Evolutionary conservation across 805 yeast genomes (phyloP), one percentile per base, ranked within the genome.

Genomic region (Suhomyces faveliae): DNA sequence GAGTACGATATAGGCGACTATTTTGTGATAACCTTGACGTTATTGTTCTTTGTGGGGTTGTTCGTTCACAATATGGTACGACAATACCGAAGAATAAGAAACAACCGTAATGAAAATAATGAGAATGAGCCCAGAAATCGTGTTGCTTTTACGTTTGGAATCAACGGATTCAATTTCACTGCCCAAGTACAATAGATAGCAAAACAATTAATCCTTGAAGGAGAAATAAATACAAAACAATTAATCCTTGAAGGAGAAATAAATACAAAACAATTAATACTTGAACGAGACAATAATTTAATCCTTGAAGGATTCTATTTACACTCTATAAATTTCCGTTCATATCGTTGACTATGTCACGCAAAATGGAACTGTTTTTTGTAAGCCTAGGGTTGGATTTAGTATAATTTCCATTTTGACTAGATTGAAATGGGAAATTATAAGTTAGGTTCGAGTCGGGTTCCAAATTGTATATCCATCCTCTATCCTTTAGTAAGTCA

Each of bases 391-490:
- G 42, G 13, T 24, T 40, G 20, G 33, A 23, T 12, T 13, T 40
- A 11, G 11, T 23, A 13, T 6, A 8, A 5, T 17, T 30, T 33
- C 38, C 19, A 29, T 10, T 19, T 25, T 17, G 41, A 15, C 37
- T 35, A 4, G 21, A 8, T n/a, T 12, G 30, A 12, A 23, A 15
- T 19, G 39, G 53, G 30, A 71, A 63, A 6, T 61, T 49, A 55
- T 80, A 81, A 11, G 67, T 49, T 2, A 57, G 48, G 13, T 68
- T 59, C 5, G 81, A 82, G 30, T 63, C 59, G 1, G 58, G 52
- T 1, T 86, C 84, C 10, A 87, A 63, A 24, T 76, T 68, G 54
- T 83, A 78, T 29, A 83, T 69, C 96, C 96, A 90, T 0, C 76
- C 72, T 46, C 78, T 76, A 4, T 66, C 56, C 39, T 78, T 74